phyloP scores from a whole-genome alignment of 78 protist species.

The Tieghemostelium lacteum region DNA sequence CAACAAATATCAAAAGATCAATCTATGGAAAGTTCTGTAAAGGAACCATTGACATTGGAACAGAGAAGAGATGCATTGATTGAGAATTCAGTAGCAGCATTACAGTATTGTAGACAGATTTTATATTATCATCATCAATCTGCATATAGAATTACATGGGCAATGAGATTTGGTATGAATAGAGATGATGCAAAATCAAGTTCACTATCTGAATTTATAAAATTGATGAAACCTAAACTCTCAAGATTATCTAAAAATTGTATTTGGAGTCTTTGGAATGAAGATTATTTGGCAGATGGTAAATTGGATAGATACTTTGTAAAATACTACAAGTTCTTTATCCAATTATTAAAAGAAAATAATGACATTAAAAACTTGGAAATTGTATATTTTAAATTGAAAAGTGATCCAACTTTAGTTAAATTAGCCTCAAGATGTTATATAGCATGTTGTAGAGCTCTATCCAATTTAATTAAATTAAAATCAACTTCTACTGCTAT shows the following conservation, averaged over 20 bases:
- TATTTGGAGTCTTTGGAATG: slow-evolving; percentile 59
- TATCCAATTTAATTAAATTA: neutral
- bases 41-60: neutral
- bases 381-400: slow-evolving; percentile 15
- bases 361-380: slow-evolving; percentile 38
- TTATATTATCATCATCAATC: slow-evolving; percentile 40
- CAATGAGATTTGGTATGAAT: slow-evolving; percentile 13
- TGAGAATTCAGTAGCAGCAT: slow-evolving; percentile 21
- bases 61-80: slow-evolving; percentile 9
- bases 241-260: slow-evolving; percentile 25
- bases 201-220: slow-evolving; percentile 11
- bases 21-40: neutral
- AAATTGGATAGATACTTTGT: slow-evolving; percentile 31
- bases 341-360: slow-evolving; percentile 40
- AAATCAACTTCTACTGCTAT: neutral
- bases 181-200: slow-evolving; percentile 1
- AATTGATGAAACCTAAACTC: slow-evolving; percentile 33
- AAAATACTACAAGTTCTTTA: slow-evolving; percentile 31
- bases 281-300: slow-evolving; percentile 54
- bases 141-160: slow-evolving; percentile 24
- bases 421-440: slow-evolving; percentile 9
- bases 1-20: neutral
- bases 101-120: slow-evolving; percentile 3
- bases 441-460: slow-evolving; percentile 11
- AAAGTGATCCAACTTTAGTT: slow-evolving; percentile 13